Percentiles rank a stretch among this genome's conserved stretches.
Evolutionary conservation across 2,329 filamentous ascomycete genomes (phyloP).

Genomic region (Chrysosporium keratinophilum): DNA sequence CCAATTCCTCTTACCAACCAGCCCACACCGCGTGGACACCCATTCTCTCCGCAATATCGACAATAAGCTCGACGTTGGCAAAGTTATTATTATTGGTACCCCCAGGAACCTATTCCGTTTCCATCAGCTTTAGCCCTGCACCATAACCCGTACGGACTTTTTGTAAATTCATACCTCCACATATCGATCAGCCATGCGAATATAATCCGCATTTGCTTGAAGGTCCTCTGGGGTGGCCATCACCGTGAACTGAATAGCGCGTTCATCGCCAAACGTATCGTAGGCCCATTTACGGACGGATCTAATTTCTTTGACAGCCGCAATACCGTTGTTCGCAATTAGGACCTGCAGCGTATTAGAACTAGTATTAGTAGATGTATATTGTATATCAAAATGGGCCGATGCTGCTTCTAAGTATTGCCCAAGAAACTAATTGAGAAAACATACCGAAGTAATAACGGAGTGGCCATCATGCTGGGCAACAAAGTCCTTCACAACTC

Average conservation of each 20-base stretch:
- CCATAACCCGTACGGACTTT: not conserved
- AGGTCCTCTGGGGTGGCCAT: conserved; percentile 99
- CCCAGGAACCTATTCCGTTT: conserved; percentile 59
- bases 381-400: not conserved
- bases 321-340: conserved; percentile 99
- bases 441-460: conserved; percentile 82
- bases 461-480: conserved; percentile 83
- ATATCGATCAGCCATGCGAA: conserved; percentile 98
- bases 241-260: conserved; percentile 96
- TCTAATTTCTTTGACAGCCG: conserved; percentile 97
- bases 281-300: conserved; percentile 99
- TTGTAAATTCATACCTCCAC: conserved; percentile 56
- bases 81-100: conserved; percentile 99
- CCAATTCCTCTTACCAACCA: conserved; percentile 61
- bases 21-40: conserved; percentile 98
- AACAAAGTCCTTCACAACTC: conserved; percentile 95
- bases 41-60: conserved; percentile 97
- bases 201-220: conserved; percentile 96
- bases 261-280: conserved; percentile 97
- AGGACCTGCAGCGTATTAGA: conserved; percentile 56
- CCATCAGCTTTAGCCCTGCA: not conserved
- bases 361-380: not conserved
- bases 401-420: not conserved
- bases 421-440: not conserved
- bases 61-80: conserved; percentile 97